Evolutionary conservation across 257 asterid genomes (phyloP).

Genomic region (Linaria vulgaris): DNA sequence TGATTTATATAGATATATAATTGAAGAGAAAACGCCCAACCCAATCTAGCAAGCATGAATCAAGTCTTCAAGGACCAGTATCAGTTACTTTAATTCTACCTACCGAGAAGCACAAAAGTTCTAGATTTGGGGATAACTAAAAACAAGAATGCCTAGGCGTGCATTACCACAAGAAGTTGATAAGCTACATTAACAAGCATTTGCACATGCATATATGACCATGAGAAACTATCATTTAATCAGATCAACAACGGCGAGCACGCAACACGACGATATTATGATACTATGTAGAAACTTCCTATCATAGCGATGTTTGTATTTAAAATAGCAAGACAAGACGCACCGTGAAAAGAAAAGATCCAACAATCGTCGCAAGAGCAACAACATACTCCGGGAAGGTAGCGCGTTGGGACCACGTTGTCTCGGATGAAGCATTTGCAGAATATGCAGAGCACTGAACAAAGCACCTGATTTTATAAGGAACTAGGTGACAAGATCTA

Average conservation of each 20-base stretch:
- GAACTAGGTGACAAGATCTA: conserved; percentile 25
- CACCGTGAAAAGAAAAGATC: conserved; percentile 96
- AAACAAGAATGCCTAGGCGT: conserved; percentile 7
- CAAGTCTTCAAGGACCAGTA: not conserved
- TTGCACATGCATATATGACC: conserved; percentile 15
- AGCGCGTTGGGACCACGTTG: conserved; percentile 90
- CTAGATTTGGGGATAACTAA: not conserved
- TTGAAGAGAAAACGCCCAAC: not conserved
- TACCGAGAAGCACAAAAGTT: not conserved
- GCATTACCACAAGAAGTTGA: conserved; percentile 6
- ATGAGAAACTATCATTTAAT: conserved; percentile 6
- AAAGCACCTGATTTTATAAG: conserved; percentile 20
- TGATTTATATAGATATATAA: too few relatives aligned
- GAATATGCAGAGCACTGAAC: conserved; percentile 84
- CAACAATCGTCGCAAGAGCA: conserved; percentile 91
- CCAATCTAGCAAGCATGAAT: not conserved
- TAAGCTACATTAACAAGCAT: conserved; percentile 5
- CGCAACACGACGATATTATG: not conserved
- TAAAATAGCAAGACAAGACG: conserved; percentile 24
- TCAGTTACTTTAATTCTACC: conserved; percentile 3
- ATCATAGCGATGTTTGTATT: not conserved
- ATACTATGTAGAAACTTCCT: not conserved
- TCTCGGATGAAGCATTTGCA: conserved; percentile 79
- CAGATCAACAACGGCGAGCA: conserved; percentile 8
- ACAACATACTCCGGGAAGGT: conserved; percentile 98